Evolutionary conservation across 306 rosid genomes (phyloP).

Genomic region (Ammopiptanthus mongolicus): DNA sequence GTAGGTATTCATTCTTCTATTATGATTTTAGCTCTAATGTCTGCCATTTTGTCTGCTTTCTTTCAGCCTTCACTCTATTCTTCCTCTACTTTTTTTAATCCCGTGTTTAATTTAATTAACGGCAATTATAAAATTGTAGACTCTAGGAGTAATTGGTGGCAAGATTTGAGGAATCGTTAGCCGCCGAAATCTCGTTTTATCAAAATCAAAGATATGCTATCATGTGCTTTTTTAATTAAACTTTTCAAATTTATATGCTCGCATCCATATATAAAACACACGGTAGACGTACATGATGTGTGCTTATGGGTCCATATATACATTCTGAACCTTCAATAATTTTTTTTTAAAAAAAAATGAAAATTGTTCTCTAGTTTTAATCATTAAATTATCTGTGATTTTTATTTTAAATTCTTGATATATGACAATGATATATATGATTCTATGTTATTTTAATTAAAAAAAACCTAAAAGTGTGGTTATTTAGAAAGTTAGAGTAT

Average conservation of each 20-base stretch:
- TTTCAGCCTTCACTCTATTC: not conserved
- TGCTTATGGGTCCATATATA: not conserved
- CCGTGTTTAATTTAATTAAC: not conserved
- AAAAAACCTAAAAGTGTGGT: too few relatives aligned
- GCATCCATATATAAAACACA: not conserved
- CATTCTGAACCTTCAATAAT: constrained; percentile 6
- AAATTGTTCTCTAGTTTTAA: not conserved
- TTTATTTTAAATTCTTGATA: not conserved
- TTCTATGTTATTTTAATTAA: not conserved
- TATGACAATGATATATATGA: not conserved
- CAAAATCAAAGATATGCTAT: constrained; percentile 25
- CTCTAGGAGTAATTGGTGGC: constrained; percentile 79
- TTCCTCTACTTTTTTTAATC: not conserved
- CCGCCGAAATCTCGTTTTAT: constrained; percentile 55
- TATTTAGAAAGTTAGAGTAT: too few relatives aligned
- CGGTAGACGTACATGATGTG: not conserved
- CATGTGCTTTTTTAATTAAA: constrained; percentile 10
- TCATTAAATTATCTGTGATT: not conserved
- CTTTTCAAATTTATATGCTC: not conserved
- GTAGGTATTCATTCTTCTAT: constrained; percentile 13
- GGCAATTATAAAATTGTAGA: constrained; percentile 16
- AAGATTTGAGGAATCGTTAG: constrained; percentile 68
- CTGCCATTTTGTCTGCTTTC: constrained; percentile 17
- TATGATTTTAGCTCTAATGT: constrained; percentile 7
- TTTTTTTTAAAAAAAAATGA: not conserved